phyloP scores from a whole-genome alignment of 2,329 filamentous ascomycete genomes.

The Sporothrix brunneoviolacea region DNA sequence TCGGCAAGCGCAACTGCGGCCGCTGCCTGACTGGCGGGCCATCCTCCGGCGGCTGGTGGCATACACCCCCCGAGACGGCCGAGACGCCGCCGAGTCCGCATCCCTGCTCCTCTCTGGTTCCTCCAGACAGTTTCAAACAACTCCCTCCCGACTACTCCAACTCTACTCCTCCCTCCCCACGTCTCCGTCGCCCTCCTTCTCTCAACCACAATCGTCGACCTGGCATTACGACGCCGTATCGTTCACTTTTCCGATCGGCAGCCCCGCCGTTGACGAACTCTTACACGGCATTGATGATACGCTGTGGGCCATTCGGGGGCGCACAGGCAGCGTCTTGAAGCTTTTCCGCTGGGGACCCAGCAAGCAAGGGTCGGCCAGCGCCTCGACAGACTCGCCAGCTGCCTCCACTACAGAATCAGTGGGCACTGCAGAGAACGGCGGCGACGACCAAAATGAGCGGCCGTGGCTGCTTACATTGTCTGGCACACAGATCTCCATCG shows the following conservation, averaged over 20 bases:
- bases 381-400: background rate
- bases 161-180: background rate
- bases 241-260: conserved; percentile 21
- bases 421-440: too few relatives aligned
- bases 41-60: conserved; percentile 33
- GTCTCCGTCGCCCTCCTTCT: background rate
- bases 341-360: conserved; percentile 13
- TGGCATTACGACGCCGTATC: conserved; percentile 21
- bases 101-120: background rate
- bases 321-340: conserved; percentile 23
- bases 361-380: background rate
- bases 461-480: conserved; percentile 22
- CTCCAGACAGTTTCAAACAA: background rate
- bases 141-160: background rate
- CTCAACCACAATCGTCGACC: background rate
- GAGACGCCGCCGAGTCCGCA: background rate
- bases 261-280: conserved; percentile 15
- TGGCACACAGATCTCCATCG: conserved; percentile 15
- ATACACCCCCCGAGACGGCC: conserved; percentile 25
- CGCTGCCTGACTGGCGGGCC: conserved; percentile 33
- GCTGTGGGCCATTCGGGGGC: conserved; percentile 24
- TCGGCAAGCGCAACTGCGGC: conserved; percentile 24
- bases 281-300: conserved; percentile 19
- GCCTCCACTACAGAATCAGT: too few relatives aligned
- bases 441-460: background rate